phyloP scores from a whole-genome alignment of 192 early-diverging fungal genomes.

The Coemansia sp. region DNA sequence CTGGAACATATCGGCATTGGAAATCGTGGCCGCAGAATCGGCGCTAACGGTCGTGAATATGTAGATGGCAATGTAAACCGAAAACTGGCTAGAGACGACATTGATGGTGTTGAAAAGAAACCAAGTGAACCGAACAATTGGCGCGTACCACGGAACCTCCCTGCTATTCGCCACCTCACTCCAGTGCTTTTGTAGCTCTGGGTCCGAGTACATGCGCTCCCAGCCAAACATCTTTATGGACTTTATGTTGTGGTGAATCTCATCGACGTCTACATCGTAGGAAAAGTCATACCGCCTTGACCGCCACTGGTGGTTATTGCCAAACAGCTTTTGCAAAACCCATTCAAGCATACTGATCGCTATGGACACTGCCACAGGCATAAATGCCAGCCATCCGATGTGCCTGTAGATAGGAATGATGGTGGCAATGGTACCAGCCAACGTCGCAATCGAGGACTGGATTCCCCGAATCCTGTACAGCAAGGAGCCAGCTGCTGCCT shows the following conservation, averaged over 20 bases:
- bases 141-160: constrained; percentile 34
- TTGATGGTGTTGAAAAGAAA: constrained; percentile 1
- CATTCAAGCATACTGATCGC: neutral
- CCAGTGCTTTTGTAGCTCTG: neutral
- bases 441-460: constrained; percentile 3
- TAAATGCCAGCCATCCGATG: constrained; percentile 22
- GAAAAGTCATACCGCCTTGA: neutral
- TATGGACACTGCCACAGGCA: constrained; percentile 7
- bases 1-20: constrained; percentile 27
- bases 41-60: neutral
- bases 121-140: constrained; percentile 11
- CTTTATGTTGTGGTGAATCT: constrained; percentile 18
- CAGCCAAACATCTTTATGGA: constrained; percentile 46
- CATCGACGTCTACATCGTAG: neutral
- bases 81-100: constrained; percentile 1
- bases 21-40: neutral
- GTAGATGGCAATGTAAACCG: constrained; percentile 7
- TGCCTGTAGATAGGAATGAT: constrained; percentile 13
- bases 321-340: neutral
- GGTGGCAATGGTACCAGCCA: constrained; percentile 9
- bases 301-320: constrained; percentile 2
- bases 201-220: constrained; percentile 28
- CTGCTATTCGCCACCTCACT: neutral
- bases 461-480: neutral
- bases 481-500: neutral